Conservation (phyloP, 176 grass and related monocot species). For the Bonia amplexicaulis region DNA sequence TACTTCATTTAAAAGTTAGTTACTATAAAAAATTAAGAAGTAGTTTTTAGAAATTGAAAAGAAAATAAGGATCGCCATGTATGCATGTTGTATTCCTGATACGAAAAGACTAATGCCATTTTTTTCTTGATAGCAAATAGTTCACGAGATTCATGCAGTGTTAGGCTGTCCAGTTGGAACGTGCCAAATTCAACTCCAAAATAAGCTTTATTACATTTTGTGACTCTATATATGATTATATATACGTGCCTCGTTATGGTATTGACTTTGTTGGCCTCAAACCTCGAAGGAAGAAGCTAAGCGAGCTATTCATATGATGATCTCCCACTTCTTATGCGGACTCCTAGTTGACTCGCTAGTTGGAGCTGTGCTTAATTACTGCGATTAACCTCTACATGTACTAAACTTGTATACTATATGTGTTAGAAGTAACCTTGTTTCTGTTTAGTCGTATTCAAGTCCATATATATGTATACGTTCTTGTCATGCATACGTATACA, state of each 20-base stretch:
- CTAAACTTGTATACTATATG: no score
- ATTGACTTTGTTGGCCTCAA: background rate
- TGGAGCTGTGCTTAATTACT: background rate
- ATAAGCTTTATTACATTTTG: background rate
- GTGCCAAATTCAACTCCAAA: background rate
- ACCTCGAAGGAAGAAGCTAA: background rate
- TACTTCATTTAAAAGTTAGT: accelerated
- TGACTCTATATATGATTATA: background rate
- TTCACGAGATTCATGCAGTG: background rate
- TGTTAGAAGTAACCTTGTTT: no score
- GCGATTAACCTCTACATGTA: no score
- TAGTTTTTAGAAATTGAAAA: accelerated
- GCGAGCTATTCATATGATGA: background rate
- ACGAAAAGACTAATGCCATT: background rate
- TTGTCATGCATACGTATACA: no score
- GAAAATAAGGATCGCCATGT: no score
- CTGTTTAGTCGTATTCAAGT: no score
- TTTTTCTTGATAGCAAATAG: background rate
- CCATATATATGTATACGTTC: no score
- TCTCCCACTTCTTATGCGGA: background rate
- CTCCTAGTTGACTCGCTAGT: background rate
- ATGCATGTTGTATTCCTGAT: background rate
- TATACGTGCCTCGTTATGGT: background rate
- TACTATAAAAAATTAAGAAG: no score
- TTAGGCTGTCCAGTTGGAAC: background rate